phyloP scores from a whole-genome alignment of 2,329 filamentous ascomycete genomes.

The Sclerotinia subarctica region DNA sequence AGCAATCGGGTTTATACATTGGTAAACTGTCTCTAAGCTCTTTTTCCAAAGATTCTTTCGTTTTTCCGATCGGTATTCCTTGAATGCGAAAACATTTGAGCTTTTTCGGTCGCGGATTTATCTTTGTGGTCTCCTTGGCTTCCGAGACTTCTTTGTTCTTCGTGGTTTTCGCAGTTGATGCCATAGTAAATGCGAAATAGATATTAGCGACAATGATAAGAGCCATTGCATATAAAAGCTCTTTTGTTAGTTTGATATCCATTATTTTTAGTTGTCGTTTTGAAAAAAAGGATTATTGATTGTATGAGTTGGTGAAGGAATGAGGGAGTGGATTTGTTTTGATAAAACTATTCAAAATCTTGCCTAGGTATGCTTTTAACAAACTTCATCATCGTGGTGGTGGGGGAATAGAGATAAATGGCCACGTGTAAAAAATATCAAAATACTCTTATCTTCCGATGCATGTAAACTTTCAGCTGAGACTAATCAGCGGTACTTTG shows the following conservation, averaged over 20 bases:
- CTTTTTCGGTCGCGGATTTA: background rate
- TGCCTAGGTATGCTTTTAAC: background rate
- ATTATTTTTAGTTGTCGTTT: background rate
- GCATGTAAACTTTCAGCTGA: background rate
- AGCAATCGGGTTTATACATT: background rate
- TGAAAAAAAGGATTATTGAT: background rate
- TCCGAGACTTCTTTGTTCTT: too few relatives aligned
- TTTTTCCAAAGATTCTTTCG: background rate
- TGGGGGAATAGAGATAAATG: background rate
- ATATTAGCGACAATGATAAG: background rate
- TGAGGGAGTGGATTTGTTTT: background rate
- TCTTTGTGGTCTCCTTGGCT: background rate
- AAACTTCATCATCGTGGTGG: background rate
- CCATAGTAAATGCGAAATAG: background rate
- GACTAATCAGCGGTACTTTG: background rate
- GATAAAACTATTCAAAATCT: background rate
- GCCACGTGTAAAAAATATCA: background rate
- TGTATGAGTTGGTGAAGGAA: background rate
- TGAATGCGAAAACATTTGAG: background rate
- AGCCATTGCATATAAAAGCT: background rate
- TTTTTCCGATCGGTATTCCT: background rate
- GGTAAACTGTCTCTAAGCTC: background rate
- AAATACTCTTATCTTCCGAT: too few relatives aligned
- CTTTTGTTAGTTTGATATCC: background rate
- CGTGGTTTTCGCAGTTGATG: background rate